Evolutionary conservation across 2,329 filamentous ascomycete species (phyloP).

Genomic region (Apiospora phragmitis): DNA sequence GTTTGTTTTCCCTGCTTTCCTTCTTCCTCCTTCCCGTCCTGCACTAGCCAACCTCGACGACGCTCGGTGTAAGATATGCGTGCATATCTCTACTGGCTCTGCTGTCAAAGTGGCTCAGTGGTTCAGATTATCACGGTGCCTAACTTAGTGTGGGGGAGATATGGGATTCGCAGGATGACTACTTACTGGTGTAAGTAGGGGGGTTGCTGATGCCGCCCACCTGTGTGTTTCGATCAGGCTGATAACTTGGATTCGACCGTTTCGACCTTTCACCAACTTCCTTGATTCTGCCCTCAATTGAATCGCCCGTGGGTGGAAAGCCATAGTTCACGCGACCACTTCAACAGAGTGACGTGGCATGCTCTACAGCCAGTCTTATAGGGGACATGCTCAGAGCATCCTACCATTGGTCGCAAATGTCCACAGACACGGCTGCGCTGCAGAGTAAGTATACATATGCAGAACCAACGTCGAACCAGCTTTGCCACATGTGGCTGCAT

Average conservation of each 20-base stretch:
- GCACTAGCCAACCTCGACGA: background rate
- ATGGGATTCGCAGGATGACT: background rate
- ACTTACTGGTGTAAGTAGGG: background rate
- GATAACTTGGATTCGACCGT: background rate
- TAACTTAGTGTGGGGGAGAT: background rate
- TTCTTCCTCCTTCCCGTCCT: background rate
- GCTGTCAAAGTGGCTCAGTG: background rate
- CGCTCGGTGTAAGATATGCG: background rate
- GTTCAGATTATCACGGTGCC: background rate
- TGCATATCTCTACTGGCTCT: background rate
- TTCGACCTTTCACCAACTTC: background rate
- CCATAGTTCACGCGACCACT: background rate
- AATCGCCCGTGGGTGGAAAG: background rate
- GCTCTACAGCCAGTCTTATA: conserved; percentile 7
- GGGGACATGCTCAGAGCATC: background rate
- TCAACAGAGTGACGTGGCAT: background rate
- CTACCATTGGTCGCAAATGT: background rate
- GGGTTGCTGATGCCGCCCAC: background rate
- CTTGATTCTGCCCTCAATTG: background rate
- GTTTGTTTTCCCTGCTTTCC: background rate
- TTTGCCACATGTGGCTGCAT: conserved; percentile 4
- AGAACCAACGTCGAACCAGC: background rate
- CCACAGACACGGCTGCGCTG: background rate
- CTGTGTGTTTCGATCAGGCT: background rate
- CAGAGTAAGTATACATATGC: background rate